A percentile compares a stretch with the other conserved stretches of the same genome.
Evolutionary conservation across 164 flowering plant genomes (phyloP).

Genomic region (Piper longum): DNA sequence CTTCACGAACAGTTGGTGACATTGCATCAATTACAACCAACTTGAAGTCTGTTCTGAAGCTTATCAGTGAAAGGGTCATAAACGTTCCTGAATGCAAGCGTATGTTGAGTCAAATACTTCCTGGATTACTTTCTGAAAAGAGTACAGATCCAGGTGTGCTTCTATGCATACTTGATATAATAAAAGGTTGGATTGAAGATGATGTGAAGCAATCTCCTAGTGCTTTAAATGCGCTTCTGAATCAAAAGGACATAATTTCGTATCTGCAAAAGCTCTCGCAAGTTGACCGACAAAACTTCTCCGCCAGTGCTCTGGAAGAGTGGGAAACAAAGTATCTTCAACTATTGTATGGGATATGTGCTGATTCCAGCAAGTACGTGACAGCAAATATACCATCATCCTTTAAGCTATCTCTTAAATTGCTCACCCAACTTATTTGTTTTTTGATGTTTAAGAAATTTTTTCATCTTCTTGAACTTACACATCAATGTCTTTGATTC

Average conservation of each 20-base stretch:
- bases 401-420: background rate
- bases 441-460: too few species aligned
- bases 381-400: background rate
- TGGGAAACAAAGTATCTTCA: conserved; percentile 92
- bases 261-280: too few species aligned
- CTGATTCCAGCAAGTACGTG: conserved; percentile 66
- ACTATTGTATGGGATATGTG: conserved; percentile 90
- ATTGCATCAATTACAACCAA: conserved; percentile 59
- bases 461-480: too few species aligned
- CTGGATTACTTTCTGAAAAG: conserved; percentile 70
- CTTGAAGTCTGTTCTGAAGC: conserved; percentile 65
- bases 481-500: too few species aligned
- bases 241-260: conserved; percentile 37
- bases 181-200: conserved; percentile 88
- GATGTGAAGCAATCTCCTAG: conserved; percentile 43
- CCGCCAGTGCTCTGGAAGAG: conserved; percentile 42
- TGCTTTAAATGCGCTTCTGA: conserved; percentile 37
- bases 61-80: conserved; percentile 84
- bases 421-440: background rate
- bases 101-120: conserved; percentile 52
- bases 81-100: conserved; percentile 69
- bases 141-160: conserved; percentile 81
- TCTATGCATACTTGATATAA: conserved; percentile 74
- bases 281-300: conserved; percentile 33
- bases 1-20: conserved; percentile 81